Percentiles rank a stretch among this genome's conserved stretches.
Evolutionary conservation across 1,139 yeast genomes (phyloP).

Genomic region (Taiozyma sp.): DNA sequence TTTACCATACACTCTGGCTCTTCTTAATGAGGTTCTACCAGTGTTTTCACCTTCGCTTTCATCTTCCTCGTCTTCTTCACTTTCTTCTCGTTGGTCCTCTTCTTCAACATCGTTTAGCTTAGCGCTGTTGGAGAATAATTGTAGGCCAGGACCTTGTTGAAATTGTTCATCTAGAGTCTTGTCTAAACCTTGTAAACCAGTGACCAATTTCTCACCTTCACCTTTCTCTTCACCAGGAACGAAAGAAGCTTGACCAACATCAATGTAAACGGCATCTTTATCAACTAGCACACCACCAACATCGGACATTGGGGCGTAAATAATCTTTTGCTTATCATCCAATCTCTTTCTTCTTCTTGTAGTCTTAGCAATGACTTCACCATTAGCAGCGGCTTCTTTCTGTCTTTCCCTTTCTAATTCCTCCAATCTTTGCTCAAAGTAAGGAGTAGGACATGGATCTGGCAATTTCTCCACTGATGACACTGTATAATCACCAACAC

Average conservation of each 20-base stretch:
- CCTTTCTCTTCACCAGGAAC: conserved; percentile 71
- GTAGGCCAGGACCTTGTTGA: conserved; percentile 65
- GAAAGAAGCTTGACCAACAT: conserved; percentile 64
- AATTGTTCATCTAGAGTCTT: conserved; percentile 59
- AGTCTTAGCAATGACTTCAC: conserved; percentile 49
- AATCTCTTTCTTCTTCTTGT: conserved; percentile 78
- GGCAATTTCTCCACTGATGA: conserved; percentile 82
- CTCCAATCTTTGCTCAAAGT: conserved; percentile 78
- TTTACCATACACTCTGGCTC: conserved; percentile 55
- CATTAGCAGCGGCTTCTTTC: conserved; percentile 55
- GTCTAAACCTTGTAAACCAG: conserved; percentile 69
- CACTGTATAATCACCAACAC: conserved; percentile 85
- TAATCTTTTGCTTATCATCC: conserved; percentile 89
- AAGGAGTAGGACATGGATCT: conserved; percentile 99
- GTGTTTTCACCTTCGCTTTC: conserved; percentile 34
- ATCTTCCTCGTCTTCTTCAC: conserved; percentile 31
- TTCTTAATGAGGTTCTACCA: conserved; percentile 60
- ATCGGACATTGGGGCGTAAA: conserved; percentile 99
- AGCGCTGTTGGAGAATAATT: conserved; percentile 60
- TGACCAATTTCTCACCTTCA: conserved; percentile 77
- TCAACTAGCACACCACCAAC: conserved; percentile 97
- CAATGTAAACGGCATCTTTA: conserved; percentile 95
- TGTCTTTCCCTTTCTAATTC: conserved; percentile 70
- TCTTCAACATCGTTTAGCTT: conserved; percentile 40
- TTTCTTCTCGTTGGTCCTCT: conserved; percentile 36